phyloP scores from a whole-genome alignment of 1,284 basidiomycete genomes.

The Mycena citricolor region DNA sequence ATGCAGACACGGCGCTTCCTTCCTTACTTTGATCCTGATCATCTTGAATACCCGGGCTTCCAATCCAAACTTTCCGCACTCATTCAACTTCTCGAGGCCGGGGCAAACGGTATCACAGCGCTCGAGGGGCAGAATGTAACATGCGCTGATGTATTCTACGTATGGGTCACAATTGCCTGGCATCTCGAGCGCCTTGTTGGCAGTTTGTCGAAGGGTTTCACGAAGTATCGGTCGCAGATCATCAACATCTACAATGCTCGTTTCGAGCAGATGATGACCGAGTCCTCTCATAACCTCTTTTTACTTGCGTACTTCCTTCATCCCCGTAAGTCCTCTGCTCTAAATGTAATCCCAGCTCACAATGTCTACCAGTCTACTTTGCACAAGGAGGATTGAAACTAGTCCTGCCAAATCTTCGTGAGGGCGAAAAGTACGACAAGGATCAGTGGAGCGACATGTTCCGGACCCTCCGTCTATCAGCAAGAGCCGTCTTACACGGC shows the following conservation, averaged over 20 bases:
- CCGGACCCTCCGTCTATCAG: conserved; percentile 12
- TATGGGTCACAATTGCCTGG: conserved; percentile 29
- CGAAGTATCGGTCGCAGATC: conserved; percentile 7
- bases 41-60: conserved; percentile 21
- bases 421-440: conserved; percentile 10
- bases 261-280: conserved; percentile 31
- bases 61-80: conserved; percentile 20
- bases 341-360: not conserved
- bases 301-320: conserved; percentile 29
- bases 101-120: conserved; percentile 26
- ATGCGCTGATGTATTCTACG: conserved; percentile 30
- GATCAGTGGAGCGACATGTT: conserved; percentile 20
- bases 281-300: conserved; percentile 28
- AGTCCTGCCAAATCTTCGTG: conserved; percentile 21
- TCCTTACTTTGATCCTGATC: conserved; percentile 21
- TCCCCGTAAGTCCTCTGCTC: conserved; percentile 22
- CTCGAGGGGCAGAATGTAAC: conserved; percentile 29
- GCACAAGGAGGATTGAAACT: conserved; percentile 25
- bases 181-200: conserved; percentile 25
- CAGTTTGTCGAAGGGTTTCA: conserved; percentile 10
- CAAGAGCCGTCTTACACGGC: conserved; percentile 17
- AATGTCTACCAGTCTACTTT: conserved; percentile 19
- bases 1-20: conserved; percentile 26
- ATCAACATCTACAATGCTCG: conserved; percentile 25
- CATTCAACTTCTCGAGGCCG: conserved; percentile 22